Base-by-base conservation (phyloP, 805 yeast genomes). In the Lipomyces starkeyi region DNA sequence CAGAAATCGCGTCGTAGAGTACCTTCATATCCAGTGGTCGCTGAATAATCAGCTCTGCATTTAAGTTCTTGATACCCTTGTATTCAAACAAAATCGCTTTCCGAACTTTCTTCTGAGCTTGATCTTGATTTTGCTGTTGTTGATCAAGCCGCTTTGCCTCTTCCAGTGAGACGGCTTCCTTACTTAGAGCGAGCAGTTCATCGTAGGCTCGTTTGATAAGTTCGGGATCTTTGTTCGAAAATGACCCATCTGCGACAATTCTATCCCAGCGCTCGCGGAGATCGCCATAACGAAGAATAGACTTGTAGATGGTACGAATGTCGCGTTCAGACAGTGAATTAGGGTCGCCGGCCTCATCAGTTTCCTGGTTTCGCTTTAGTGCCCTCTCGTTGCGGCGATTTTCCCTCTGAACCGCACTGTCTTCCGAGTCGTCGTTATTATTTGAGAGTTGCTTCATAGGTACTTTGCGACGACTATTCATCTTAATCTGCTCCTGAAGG, bases 11-110 rank as follows among this genome's bases (percentile, higher is more conserved):
- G 14, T 84, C 82, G 59, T 85, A 86, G 64, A 95, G 80, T 17
- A 89, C 77, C 60, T 85, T 84, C 88, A 95, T 83, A 75, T 95
- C 98, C n/a, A 83, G 85, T 0, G 97, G 97, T 73, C 99, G 87
- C 68, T 88, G 86, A 14, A 93, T 73, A 20, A 95, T 84, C 61
- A 91, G 82, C 78, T 95, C 99, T 0, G 99, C 98, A 80, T 95
- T 95, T 74, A 95, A 81, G 71, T 89, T 89, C 78, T 91, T 91
- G 58, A 93, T 97, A 55, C 93, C 94, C 68, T 88, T 88, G 78
- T 89, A 93, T 72, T 92, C 97, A 78, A 95, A 93, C 59, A 94
- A 79, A 20, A 93, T 89, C 0, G 98, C 98, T 78, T 90, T 91
- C 79, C 91, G 90, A 75, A 93, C 97, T 76, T 88, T 90, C 78